A percentile compares a stretch with the other conserved stretches of the same genome.
phyloP scores from a whole-genome alignment of 2,329 filamentous ascomycete genomes.

The Fragosphaeria purpurea region DNA sequence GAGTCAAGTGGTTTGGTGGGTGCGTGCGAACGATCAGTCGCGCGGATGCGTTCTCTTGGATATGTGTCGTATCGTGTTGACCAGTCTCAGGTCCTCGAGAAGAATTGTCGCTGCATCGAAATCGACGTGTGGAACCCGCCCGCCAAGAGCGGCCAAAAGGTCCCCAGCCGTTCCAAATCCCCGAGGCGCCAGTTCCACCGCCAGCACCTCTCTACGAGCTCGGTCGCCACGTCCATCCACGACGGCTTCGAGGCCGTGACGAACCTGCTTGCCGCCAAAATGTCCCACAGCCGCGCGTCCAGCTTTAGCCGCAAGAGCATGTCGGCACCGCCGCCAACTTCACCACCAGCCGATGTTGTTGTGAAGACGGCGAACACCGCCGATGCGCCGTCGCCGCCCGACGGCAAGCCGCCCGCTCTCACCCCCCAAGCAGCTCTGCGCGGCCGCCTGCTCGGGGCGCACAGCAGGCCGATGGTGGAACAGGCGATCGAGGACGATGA shows the following conservation, averaged over 20 bases:
- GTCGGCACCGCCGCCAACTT: not conserved
- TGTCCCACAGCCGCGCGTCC: slow-evolving; percentile 29
- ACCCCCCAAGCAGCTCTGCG: not conserved
- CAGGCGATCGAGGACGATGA: slow-evolving; percentile 10
- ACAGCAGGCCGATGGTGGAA: slow-evolving; percentile 6
- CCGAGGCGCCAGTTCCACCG: slow-evolving; percentile 36
- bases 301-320: slow-evolving; percentile 23
- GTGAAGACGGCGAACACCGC: not conserved
- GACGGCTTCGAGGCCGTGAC: slow-evolving; percentile 24
- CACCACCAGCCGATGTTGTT: no score
- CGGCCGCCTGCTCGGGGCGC: not conserved
- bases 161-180: slow-evolving; percentile 27
- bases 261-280: slow-evolving; percentile 3
- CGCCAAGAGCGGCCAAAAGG: slow-evolving; percentile 27
- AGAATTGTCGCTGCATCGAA: slow-evolving; percentile 81
- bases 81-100: slow-evolving; percentile 50
- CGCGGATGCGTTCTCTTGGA: no score
- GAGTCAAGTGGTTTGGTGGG: no score
- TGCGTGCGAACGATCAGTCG: no score
- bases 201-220: slow-evolving; percentile 32
- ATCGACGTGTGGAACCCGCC: slow-evolving; percentile 87
- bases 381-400: not conserved
- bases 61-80: no score
- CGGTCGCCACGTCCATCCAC: slow-evolving; percentile 26
- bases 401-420: not conserved